Conservation (phyloP, 805 yeast genomes). For the Zygosaccharomyces gambellarensis region DNA sequence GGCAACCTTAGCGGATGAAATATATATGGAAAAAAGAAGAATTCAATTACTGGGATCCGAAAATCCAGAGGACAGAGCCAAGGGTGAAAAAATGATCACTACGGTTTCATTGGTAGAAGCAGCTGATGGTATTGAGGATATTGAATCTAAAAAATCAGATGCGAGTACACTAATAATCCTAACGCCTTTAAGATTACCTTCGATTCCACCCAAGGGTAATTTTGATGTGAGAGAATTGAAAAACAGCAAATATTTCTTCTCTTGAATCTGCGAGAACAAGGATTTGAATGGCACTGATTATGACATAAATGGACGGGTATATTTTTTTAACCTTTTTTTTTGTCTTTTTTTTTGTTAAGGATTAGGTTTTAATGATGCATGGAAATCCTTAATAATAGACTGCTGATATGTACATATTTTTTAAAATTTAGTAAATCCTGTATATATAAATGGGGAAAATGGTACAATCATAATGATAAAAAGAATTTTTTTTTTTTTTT, state of each 20-base stretch:
- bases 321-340: not conserved
- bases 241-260: conserved; percentile 77
- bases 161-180: conserved; percentile 37
- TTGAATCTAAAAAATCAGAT: conserved; percentile 23
- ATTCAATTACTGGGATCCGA: conserved; percentile 48
- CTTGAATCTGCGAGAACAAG: conserved; percentile 15
- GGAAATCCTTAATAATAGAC: not conserved
- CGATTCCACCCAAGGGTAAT: conserved; percentile 72
- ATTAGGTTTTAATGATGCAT: conserved; percentile 2
- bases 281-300: not conserved
- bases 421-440: conserved; percentile 2
- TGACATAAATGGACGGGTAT: not conserved
- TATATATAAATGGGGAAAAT: conserved; percentile 1
- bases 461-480: not conserved
- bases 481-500: not conserved
- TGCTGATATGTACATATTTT: not conserved
- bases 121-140: conserved; percentile 24
- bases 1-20: conserved; percentile 66
- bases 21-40: conserved; percentile 64
- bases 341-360: not conserved
- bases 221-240: conserved; percentile 72
- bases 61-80: conserved; percentile 43
- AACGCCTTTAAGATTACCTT: conserved; percentile 67
- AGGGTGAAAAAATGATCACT: conserved; percentile 58
- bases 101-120: conserved; percentile 56